Percentiles rank a stretch among this genome's conserved stretches.
phyloP scores from a whole-genome alignment of 2,329 filamentous ascomycete genomes.

The Calonectria crousiana region DNA sequence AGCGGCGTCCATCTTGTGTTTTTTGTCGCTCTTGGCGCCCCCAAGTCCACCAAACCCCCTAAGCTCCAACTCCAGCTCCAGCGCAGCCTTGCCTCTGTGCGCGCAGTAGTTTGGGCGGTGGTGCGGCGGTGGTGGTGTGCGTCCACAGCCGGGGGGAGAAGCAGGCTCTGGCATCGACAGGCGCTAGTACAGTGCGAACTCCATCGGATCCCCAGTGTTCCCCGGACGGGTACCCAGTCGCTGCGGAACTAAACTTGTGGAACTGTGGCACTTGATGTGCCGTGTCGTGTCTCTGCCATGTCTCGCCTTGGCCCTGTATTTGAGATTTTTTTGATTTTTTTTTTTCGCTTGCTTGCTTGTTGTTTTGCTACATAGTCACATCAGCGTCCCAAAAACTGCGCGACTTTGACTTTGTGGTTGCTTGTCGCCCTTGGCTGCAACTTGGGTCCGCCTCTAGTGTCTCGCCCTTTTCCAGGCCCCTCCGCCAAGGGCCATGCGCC shows the following conservation, averaged over 20 bases:
- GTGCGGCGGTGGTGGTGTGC: slow-evolving; percentile 10
- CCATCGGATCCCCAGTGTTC: slow-evolving; percentile 16
- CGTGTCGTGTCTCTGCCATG: slow-evolving; percentile 7
- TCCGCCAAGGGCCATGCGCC: background rate
- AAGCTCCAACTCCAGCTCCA: background rate
- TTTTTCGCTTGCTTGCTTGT: background rate
- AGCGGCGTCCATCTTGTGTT: background rate
- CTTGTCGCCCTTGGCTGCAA: slow-evolving; percentile 3
- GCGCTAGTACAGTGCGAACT: background rate
- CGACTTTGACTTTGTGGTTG: background rate
- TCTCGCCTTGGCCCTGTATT: background rate
- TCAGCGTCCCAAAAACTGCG: background rate
- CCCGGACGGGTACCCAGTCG: slow-evolving; percentile 5
- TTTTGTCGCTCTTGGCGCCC: background rate
- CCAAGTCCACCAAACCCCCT: background rate
- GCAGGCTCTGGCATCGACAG: background rate
- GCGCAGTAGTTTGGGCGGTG: slow-evolving; percentile 5
- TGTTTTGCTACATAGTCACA: slow-evolving; percentile 6
- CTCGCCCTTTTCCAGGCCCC: background rate
- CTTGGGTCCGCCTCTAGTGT: background rate
- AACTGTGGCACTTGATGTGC: slow-evolving; percentile 15
- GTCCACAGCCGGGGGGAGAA: background rate
- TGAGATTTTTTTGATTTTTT: slow-evolving; percentile 17
- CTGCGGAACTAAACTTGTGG: background rate
- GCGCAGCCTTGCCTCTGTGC: slow-evolving; percentile 10